Evolutionary conservation across 2,329 filamentous ascomycete genomes (phyloP), one percentile per base, ranked within the genome.

Genomic region (Falciphora oryzae): DNA sequence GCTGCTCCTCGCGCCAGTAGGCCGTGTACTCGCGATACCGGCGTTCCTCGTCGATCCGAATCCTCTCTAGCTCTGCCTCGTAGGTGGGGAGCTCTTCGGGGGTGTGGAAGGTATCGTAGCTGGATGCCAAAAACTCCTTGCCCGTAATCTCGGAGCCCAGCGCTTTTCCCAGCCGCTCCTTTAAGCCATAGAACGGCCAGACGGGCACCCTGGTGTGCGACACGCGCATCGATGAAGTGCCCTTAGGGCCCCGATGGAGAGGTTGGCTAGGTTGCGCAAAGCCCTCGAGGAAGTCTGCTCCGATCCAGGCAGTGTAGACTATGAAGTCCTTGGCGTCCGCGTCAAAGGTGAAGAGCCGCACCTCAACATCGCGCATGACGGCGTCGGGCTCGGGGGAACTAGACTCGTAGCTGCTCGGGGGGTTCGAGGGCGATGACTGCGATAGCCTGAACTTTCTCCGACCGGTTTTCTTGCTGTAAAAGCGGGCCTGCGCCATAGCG

Each of bases 401-500:
- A 27, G 28, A 32, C 61, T 57, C 44, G 44, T 16, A 32, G 28
- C 27, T 57, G 27, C 35, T 32, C 16, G 28, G 50, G 27, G 27
- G 4, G 31, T 60, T 29, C 16, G 28, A 31, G 11, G 31, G 16
- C 2, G 28, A 28, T 11, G 18, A 18, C 44, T 53, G 44, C 18
- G 50, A 57, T 4, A 58, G 25, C 29, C 25, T 59, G 13, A 58
- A 58, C 22, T 50, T 50, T 27, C 56, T 31, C n/a, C 31, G 18
- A 13, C 53, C 56, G 5, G 31, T 63, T n/a, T 35, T 56, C 25
- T 73, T 70, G 28, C 62, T 67, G 69, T 86, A 85, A 65, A 83
- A 83, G 60, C 82, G 78, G 11, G 78, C 76, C 68, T 87, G 85
- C 10, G 85, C 85, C 80, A 87, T 83, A 60, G 81, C 80, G 16